A percentile compares a stretch with the other conserved stretches of the same genome.
Conservation (phyloP, 192 early-diverging fungal species). For the Chytriomyces sp. region DNA sequence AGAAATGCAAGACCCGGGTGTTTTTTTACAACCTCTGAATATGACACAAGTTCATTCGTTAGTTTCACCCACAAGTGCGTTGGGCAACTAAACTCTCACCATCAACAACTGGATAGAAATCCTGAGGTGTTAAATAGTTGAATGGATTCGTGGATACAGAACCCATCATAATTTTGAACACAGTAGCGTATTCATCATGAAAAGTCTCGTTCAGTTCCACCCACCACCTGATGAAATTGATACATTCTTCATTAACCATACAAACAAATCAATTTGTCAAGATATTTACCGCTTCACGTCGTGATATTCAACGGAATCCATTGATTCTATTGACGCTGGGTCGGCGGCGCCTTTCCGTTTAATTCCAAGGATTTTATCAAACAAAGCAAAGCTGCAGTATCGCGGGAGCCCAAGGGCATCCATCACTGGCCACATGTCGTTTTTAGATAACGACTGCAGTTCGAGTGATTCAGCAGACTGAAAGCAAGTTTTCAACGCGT, state of each 20-base stretch:
- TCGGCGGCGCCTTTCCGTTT: constrained; percentile 4
- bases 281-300: neutral
- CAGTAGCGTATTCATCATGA: constrained; percentile 36
- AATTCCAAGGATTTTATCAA: constrained; percentile 26
- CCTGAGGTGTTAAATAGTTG: constrained; percentile 60
- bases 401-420: constrained; percentile 37
- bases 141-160: neutral
- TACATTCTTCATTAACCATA: neutral
- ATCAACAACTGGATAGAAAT: constrained; percentile 72
- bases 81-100: constrained; percentile 15
- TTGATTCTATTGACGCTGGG: neutral
- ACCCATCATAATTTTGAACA: constrained; percentile 31
- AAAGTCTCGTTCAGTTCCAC: neutral
- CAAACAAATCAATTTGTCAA: neutral
- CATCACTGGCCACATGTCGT: constrained; percentile 40
- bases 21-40: constrained; percentile 80
- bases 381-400: constrained; percentile 41
- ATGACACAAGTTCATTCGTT: neutral
- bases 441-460: constrained; percentile 15
- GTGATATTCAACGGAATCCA: neutral
- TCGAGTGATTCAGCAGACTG: neutral
- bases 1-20: constrained; percentile 91
- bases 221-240: constrained; percentile 25
- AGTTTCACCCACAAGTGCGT: neutral
- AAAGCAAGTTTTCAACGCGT: constrained; percentile 6